Conservation (phyloP, 192 early-diverging fungal genomes). For the Kappamyces sp. region DNA sequence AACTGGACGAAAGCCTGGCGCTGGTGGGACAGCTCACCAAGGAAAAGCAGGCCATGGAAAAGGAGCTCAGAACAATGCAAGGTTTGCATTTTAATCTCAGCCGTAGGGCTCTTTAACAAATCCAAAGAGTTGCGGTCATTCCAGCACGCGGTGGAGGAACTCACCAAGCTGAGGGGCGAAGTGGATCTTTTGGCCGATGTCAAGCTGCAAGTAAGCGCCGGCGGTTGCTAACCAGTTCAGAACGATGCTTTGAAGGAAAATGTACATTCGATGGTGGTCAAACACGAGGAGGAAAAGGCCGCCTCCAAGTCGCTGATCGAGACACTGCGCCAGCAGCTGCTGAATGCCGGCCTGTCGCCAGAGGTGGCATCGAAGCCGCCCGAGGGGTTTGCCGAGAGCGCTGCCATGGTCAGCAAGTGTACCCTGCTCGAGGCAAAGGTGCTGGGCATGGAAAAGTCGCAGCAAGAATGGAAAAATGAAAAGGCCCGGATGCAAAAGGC, state of each 20-base stretch:
- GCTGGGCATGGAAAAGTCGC: slow-evolving; percentile 8
- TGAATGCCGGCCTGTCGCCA: neutral
- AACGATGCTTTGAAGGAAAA: slow-evolving; percentile 8
- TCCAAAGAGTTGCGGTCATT: slow-evolving; percentile 10
- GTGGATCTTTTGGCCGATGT: slow-evolving; percentile 2
- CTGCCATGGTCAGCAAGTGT: neutral
- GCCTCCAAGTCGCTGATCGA: slow-evolving; percentile 7
- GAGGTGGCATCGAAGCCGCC: neutral
- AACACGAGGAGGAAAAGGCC: slow-evolving; percentile 1
- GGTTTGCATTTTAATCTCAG: neutral
- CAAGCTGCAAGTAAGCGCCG: neutral
- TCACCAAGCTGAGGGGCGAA: slow-evolving; percentile 5
- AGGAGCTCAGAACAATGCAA: slow-evolving; percentile 1
- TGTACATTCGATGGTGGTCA: slow-evolving; percentile 11
- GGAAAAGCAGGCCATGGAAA: slow-evolving; percentile 9
- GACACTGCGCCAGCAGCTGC: neutral
- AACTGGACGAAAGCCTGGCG: neutral
- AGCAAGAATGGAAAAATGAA: slow-evolving; percentile 14
- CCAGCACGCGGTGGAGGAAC: slow-evolving; percentile 7
- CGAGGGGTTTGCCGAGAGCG: neutral
- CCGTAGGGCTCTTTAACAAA: slow-evolving; percentile 5
- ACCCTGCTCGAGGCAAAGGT: slow-evolving; percentile 6
- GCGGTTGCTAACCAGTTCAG: slow-evolving; percentile 5
- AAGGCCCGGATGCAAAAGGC: slow-evolving; percentile 13
- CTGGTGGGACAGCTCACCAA: slow-evolving; percentile 2